Evolutionary conservation across 257 asterid genomes (phyloP), one percentile per base, ranked within the genome.

Genomic region (Misopates orontium): DNA sequence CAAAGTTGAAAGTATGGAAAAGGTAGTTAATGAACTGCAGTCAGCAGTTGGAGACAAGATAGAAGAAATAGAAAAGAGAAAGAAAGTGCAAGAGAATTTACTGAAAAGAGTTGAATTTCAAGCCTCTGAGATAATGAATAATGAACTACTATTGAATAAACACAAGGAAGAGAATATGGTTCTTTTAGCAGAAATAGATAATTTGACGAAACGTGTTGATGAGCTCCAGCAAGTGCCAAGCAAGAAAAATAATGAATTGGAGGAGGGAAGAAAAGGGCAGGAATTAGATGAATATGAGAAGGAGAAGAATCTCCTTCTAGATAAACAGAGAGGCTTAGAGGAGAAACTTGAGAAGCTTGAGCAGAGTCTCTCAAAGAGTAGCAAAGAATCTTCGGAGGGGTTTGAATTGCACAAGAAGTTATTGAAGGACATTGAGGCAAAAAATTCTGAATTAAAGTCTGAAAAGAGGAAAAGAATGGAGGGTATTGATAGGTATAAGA

Each of bases 351-450:
- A 78, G 68, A 74, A 69, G 73, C 95, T 86, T 73, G 87, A 73
- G 62, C 70, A 56, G 54, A 66, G 68, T 66, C 82, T 76, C 55
- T 72, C 59, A 50, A 83, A 76, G 79, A 80, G 81, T 72, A 70
- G 75, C 18, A 70, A 62, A 57, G 95, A 82, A 60, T 72, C 89
- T 50, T 80, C 75, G 64, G 87, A 86, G 71, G 89, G 78, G 60
- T 83, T 84, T 79, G 85, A 84, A 74, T 79, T 87, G 77, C 94
- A 86, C 62, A 80, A 67, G 56, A 83, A 83, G 76, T 70, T 92
- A 80, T 82, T 89, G 77, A 77, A 84, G 73, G 79, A 84, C 77
- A 82, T 87, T 74, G 84, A 90, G 81, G 81, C 71, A 21, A 87
- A 80, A 80, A 85, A 86, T 78, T 74, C 94, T 4, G 87, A 86